phyloP scores from a whole-genome alignment of 495 filamentous ascomycete genomes.

The Podospora bellae-mahoneyi region DNA sequence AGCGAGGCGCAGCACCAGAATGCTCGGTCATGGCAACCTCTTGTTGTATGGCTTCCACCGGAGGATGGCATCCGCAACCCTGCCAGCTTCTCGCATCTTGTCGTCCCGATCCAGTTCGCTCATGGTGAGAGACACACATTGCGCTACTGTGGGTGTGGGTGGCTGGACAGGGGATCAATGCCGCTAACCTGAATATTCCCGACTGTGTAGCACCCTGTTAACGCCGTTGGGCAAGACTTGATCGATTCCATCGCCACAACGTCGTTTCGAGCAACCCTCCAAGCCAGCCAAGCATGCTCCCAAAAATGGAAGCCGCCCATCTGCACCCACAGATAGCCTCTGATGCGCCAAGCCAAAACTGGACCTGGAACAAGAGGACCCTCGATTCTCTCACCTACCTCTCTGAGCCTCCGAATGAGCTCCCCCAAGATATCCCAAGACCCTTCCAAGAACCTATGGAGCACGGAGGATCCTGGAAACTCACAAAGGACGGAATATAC shows the following conservation, averaged over 20 bases:
- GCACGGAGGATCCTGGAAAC: background rate
- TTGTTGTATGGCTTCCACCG: background rate
- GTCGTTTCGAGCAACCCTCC: background rate
- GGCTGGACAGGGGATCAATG: background rate
- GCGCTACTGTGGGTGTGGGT: background rate
- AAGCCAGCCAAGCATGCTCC: conserved; percentile 5
- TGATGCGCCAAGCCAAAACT: conserved; percentile 5
- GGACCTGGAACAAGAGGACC: background rate
- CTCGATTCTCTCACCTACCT: background rate
- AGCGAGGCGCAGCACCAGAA: background rate
- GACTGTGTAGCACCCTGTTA: background rate
- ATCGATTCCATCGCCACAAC: conserved; percentile 1
- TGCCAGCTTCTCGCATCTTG: background rate
- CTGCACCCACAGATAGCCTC: background rate
- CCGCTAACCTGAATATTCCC: conserved; percentile 7
- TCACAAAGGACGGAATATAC: background rate
- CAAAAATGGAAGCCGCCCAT: conserved; percentile 10
- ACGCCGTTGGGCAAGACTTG: background rate
- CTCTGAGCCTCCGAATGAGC: too few species aligned
- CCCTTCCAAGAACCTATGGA: background rate
- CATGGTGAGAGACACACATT: conserved; percentile 2
- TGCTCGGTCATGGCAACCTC: background rate
- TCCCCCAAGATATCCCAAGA: background rate
- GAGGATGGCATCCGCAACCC: conserved; percentile 9
- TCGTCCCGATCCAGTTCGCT: conserved; percentile 1